phyloP scores from a whole-genome alignment of 352 stramenopile species.

The Globisporangium solare region DNA sequence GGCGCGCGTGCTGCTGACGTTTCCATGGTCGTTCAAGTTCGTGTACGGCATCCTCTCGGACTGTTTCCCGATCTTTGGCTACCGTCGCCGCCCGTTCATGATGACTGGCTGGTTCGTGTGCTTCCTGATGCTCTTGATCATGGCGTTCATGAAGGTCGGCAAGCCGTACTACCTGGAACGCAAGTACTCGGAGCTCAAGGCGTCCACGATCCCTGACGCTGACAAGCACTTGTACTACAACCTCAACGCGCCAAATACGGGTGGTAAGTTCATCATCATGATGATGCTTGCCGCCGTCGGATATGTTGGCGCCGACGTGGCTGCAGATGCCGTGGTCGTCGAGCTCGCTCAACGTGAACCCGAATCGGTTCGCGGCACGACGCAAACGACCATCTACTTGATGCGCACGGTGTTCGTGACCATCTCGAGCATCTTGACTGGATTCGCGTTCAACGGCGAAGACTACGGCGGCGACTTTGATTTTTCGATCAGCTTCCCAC shows the following conservation, averaged over 20 bases:
- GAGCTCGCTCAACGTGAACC: conserved; percentile 25
- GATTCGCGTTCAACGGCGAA: conserved; percentile 14
- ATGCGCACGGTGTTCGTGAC: conserved; percentile 13
- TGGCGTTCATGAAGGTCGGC: conserved; percentile 15
- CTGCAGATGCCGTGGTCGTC: conserved; percentile 21
- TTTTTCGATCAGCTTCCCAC: conserved; percentile 14
- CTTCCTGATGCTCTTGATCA: conserved; percentile 12
- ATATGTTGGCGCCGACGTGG: conserved; percentile 22
- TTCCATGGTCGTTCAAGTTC: conserved; percentile 25
- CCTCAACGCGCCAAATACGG: conserved; percentile 15
- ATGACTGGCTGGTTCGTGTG: conserved; percentile 18
- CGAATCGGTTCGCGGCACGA: conserved; percentile 17
- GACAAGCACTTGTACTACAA: conserved; percentile 8
- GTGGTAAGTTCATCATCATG: conserved; percentile 13
- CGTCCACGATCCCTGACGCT: conserved; percentile 1
- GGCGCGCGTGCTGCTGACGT: conserved; percentile 9
- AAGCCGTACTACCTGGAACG: conserved; percentile 11
- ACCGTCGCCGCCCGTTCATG: conserved; percentile 25
- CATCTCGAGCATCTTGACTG: conserved; percentile 8
- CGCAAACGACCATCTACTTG: conserved; percentile 20
- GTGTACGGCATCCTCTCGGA: conserved; percentile 21
- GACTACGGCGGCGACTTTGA: conserved; percentile 16
- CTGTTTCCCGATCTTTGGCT: conserved; percentile 20
- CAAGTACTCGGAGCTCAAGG: conserved; percentile 4
- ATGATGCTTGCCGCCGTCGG: conserved; percentile 17